Conservation (phyloP, 352 stramenopile genomes). For the Phytophthora pisi region DNA sequence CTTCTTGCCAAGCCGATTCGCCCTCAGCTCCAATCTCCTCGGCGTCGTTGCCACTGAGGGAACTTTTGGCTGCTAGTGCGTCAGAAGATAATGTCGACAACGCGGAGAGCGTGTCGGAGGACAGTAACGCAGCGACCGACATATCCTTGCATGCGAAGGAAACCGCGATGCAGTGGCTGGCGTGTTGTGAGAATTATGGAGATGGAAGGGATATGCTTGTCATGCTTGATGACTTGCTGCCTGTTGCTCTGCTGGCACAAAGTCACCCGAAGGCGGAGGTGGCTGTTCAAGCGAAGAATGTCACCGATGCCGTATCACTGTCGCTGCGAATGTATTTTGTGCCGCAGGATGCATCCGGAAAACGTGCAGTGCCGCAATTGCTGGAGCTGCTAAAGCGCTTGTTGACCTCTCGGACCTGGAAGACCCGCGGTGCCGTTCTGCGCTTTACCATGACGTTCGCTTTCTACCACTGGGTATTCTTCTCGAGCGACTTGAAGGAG, state of each 20-base stretch:
- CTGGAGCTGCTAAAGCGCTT: slow-evolving; percentile 53
- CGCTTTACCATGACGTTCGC: slow-evolving; percentile 76
- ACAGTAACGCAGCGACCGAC: slow-evolving; percentile 24
- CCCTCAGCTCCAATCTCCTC: neutral
- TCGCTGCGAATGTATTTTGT: slow-evolving; percentile 60
- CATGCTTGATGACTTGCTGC: slow-evolving; percentile 58
- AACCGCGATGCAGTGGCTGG: slow-evolving; percentile 75
- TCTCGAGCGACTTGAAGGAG: slow-evolving; percentile 41
- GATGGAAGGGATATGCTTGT: slow-evolving; percentile 48
- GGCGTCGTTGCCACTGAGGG: slow-evolving; percentile 20
- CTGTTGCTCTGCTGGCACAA: slow-evolving; percentile 71
- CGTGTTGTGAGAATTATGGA: slow-evolving; percentile 53
- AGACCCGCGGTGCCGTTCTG: slow-evolving; percentile 70
- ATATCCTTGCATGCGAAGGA: slow-evolving; percentile 56
- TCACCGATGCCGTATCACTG: slow-evolving; percentile 57
- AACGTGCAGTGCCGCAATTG: slow-evolving; percentile 33
- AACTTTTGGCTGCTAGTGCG: slow-evolving; percentile 20
- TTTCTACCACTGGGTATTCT: slow-evolving; percentile 79
- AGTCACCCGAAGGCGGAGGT: slow-evolving; percentile 74
- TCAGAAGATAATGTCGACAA: slow-evolving; percentile 8
- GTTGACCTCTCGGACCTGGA: slow-evolving; percentile 54
- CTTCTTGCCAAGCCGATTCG: slow-evolving; percentile 1
- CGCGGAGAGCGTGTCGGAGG: slow-evolving; percentile 9
- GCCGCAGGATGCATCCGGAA: slow-evolving; percentile 6
- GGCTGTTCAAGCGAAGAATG: slow-evolving; percentile 67